phyloP scores from a whole-genome alignment of 2,329 filamentous ascomycete species.

The Magnaporthiopsis incrustans region DNA sequence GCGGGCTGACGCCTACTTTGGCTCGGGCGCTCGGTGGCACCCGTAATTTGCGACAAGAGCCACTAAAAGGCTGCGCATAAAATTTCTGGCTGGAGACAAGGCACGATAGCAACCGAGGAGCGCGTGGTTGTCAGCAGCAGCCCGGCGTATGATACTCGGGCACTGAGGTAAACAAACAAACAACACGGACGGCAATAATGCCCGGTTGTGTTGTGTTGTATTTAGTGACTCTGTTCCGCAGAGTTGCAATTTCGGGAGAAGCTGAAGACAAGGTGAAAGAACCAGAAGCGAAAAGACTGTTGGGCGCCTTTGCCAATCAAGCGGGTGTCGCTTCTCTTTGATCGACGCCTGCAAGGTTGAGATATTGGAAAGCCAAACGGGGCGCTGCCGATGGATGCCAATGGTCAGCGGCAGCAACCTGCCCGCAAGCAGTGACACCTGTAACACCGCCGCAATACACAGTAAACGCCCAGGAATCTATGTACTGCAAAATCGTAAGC shows the following conservation, averaged over 20 bases:
- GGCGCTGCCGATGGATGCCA: no score
- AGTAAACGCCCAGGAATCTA: neutral
- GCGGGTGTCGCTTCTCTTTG: neutral
- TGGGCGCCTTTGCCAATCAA: neutral
- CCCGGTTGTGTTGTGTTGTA: neutral
- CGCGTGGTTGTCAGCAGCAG: neutral
- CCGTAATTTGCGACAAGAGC: conserved; percentile 15
- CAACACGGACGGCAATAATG: neutral
- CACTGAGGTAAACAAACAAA: neutral
- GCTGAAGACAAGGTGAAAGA: neutral
- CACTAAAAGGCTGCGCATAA: conserved; percentile 15
- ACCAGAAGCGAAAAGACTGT: neutral
- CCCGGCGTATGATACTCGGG: neutral
- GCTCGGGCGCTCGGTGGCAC: conserved; percentile 12
- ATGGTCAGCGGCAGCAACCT: neutral
- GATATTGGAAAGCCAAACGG: neutral
- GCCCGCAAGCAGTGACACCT: neutral
- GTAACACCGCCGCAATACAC: neutral
- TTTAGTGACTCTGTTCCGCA: neutral
- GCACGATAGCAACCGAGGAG: neutral
- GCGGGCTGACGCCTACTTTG: conserved; percentile 10
- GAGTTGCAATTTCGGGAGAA: neutral
- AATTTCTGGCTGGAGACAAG: conserved; percentile 1
- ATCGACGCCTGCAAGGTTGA: neutral
- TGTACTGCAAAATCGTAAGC: neutral